Evolutionary conservation across 257 asterid species (phyloP).

Genomic region (Henckelia pumila): DNA sequence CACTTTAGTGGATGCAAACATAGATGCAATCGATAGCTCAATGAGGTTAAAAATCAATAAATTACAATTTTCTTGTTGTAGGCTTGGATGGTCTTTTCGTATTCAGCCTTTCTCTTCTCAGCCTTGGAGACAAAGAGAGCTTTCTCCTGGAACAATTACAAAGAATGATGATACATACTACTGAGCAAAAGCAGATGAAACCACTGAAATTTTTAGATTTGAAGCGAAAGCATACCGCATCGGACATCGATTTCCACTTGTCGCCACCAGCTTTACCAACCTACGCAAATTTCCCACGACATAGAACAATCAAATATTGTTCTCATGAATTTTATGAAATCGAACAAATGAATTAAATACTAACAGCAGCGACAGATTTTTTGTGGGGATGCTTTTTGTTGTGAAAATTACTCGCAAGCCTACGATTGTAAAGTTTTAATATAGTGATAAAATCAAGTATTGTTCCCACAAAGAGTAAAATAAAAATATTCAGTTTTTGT

Average conservation of each 20-base stretch:
- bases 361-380: conserved; percentile 78
- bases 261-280: conserved; percentile 95
- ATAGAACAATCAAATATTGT: neutral
- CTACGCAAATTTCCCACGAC: conserved; percentile 21
- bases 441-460: no score
- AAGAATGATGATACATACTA: neutral
- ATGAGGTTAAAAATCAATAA: neutral
- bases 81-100: conserved; percentile 61
- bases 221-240: conserved; percentile 40
- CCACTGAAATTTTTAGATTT: neutral
- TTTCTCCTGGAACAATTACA: conserved; percentile 46
- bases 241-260: conserved; percentile 72
- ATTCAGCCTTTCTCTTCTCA: conserved; percentile 74
- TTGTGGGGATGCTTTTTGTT: conserved; percentile 77
- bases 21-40: neutral
- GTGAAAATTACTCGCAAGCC: no score
- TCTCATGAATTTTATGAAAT: conserved; percentile 11
- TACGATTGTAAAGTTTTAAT: no score
- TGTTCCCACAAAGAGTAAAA: no score
- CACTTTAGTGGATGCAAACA: neutral
- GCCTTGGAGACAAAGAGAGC: conserved; percentile 75
- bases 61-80: conserved; percentile 61
- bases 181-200: neutral
- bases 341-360: conserved; percentile 10
- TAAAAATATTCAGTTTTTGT: no score